phyloP scores from a whole-genome alignment of 192 early-diverging fungal genomes.

The Entrophospora sp. region DNA sequence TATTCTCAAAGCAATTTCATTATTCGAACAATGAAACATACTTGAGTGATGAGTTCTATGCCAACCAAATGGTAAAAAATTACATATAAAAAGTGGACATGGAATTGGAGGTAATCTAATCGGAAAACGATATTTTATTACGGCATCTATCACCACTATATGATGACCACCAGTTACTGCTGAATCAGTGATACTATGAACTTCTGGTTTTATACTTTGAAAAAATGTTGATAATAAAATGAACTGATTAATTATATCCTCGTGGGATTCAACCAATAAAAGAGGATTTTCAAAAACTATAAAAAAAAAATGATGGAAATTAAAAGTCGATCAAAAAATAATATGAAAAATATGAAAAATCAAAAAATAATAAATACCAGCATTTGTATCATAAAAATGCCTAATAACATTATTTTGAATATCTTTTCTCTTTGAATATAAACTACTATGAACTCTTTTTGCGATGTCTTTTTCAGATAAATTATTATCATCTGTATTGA shows the following conservation, averaged over 20 bases:
- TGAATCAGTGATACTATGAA: background rate
- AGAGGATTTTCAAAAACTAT: conserved; percentile 19
- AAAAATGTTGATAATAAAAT: background rate
- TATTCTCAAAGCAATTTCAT: background rate
- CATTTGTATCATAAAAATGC: background rate
- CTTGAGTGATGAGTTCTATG: background rate
- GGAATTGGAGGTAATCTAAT: background rate
- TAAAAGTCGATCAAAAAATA: background rate
- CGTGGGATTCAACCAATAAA: background rate
- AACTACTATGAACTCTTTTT: background rate
- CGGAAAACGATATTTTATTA: conserved; percentile 4
- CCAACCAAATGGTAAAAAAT: background rate
- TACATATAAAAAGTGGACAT: background rate
- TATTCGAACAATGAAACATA: background rate
- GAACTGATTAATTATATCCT: conserved; percentile 3
- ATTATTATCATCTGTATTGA: no score
- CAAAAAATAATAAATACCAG: conserved; percentile 2
- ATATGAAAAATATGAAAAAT: background rate
- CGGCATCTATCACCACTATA: conserved; percentile 5
- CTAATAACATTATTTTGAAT: background rate
- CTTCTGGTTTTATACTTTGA: background rate
- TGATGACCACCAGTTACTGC: conserved; percentile 2
- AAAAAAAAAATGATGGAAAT: background rate
- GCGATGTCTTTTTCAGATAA: conserved; percentile 11
- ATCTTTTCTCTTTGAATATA: conserved; percentile 7